Base-by-base conservation (phyloP, 2,329 filamentous ascomycete species). In the Fonsecaea monophora region DNA sequence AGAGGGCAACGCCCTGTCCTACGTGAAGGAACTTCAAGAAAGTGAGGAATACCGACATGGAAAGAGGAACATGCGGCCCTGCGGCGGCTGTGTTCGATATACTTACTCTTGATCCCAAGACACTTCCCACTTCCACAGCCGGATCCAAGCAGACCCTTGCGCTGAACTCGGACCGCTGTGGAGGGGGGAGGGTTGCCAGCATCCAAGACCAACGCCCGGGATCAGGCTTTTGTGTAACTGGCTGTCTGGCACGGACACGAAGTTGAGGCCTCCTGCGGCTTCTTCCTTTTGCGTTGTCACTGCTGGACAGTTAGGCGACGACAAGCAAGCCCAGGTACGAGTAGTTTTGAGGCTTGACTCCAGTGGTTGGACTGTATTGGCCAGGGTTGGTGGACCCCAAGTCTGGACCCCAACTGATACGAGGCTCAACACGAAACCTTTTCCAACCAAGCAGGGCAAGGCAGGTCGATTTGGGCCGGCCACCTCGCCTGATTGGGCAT, bases 381-480 rank as follows among this genome's bases (percentile, higher is more conserved):
- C 42, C 25, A 30, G 37, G 53, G 48, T 62, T 57, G 53, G 60
- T 13, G 12, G 38, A 30, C 30, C 15, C 15, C 37, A 42, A 18
- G 25, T 48, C 34, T 58, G 61, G 54, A 58, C 61, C 54, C 61
- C 38, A 38, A 32, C 34, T 58, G 61, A 64, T 58, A 64, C 61
- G 61, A 64, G 53, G 40, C 53, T 45, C 35, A 56, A 62, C 60
- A 62, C 60, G 53, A 62, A 42, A 42, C 48, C 35, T 25, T 50
- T 50, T 4, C 21, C 45, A 10, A 13, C 45, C 45, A 50, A 50
- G 4, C 45, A 50, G 45, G 45, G 45, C 35, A 48, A 30, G 18
- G 54, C 40, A 25, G 25, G 25, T 25, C 25, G 25, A 25, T 25
- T 25, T 18, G 13, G 10, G 25, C n/a, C n/a, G 59, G 59, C 53